Conservation (phyloP, 352 stramenopile species). For the Globisporangium emineosum region DNA sequence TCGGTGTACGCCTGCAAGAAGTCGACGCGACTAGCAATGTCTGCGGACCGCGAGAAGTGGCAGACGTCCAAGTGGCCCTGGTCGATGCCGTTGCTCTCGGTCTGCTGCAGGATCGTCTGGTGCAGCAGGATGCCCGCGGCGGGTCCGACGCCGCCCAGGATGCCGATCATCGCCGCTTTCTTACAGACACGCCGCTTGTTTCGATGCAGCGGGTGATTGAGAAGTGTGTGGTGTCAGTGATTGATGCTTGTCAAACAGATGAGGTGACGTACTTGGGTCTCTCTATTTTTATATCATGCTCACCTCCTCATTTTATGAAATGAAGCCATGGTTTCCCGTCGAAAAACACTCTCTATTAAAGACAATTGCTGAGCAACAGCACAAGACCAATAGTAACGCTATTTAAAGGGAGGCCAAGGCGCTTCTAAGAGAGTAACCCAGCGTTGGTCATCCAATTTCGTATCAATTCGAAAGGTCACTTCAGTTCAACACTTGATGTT, state of each 20-base stretch:
- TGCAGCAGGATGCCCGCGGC: conserved; percentile 52
- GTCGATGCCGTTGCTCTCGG: conserved; percentile 40
- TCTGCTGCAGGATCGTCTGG: conserved; percentile 49
- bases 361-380: too few relatives aligned
- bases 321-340: too few relatives aligned
- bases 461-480: not conserved
- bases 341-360: too few relatives aligned
- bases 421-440: too few relatives aligned
- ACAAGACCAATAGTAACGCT: too few relatives aligned
- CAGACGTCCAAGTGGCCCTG: conserved; percentile 47
- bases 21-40: conserved; percentile 34
- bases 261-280: not conserved
- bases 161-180: conserved; percentile 34
- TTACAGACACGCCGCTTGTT: too few relatives aligned
- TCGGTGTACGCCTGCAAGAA: conserved; percentile 24
- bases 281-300: not conserved
- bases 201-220: too few relatives aligned
- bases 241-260: not conserved
- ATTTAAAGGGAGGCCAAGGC: too few relatives aligned
- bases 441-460: not conserved
- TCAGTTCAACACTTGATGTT: too few relatives aligned
- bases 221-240: not conserved
- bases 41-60: conserved; percentile 42
- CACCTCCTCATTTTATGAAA: too few relatives aligned
- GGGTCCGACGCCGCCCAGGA: conserved; percentile 44